Evolutionary conservation across 2,329 filamentous ascomycete species (phyloP).

Genomic region (Bipolaris oryzae): DNA sequence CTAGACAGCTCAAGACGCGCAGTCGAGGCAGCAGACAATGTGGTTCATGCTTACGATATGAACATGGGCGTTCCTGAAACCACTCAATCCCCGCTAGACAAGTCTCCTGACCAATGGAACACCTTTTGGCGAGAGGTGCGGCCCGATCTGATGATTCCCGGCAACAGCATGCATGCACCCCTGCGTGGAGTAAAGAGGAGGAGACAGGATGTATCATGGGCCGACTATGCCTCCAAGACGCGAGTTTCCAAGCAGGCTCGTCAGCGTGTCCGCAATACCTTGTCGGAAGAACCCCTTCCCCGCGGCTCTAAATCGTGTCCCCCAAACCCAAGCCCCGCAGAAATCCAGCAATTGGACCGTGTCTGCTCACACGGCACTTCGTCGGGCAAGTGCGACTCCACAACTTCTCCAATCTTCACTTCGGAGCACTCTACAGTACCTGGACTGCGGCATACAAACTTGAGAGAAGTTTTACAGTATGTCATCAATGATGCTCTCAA

Average conservation of each 20-base stretch:
- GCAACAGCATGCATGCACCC: conserved; percentile 49
- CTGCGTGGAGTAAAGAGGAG: conserved; percentile 53
- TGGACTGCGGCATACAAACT: conserved; percentile 54
- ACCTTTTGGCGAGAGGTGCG: conserved; percentile 44
- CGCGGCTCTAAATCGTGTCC: conserved; percentile 27
- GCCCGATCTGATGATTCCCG: conserved; percentile 53
- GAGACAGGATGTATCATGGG: conserved; percentile 47
- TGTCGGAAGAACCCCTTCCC: conserved; percentile 38
- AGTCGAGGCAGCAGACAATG: conserved; percentile 75
- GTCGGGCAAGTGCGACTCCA: conserved; percentile 32
- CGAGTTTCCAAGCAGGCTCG: conserved; percentile 35
- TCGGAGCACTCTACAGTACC: conserved; percentile 52
- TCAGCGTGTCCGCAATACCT: conserved; percentile 34
- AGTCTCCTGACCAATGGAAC: conserved; percentile 35
- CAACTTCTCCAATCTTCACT: conserved; percentile 41
- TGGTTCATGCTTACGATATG: conserved; percentile 76
- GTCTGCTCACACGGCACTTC: conserved; percentile 32
- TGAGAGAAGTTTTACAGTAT: conserved; percentile 58
- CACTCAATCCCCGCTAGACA: conserved; percentile 54
- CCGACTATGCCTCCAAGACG: conserved; percentile 26
- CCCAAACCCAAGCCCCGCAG: conserved; percentile 14
- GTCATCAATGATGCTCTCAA: conserved; percentile 60
- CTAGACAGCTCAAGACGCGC: conserved; percentile 72
- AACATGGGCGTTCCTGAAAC: conserved; percentile 76
- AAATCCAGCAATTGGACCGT: conserved; percentile 27